Percentiles rank a stretch among this genome's conserved stretches.
Evolutionary conservation across 192 early-diverging fungal genomes (phyloP).

Genomic region (Coemansia aciculifera): DNA sequence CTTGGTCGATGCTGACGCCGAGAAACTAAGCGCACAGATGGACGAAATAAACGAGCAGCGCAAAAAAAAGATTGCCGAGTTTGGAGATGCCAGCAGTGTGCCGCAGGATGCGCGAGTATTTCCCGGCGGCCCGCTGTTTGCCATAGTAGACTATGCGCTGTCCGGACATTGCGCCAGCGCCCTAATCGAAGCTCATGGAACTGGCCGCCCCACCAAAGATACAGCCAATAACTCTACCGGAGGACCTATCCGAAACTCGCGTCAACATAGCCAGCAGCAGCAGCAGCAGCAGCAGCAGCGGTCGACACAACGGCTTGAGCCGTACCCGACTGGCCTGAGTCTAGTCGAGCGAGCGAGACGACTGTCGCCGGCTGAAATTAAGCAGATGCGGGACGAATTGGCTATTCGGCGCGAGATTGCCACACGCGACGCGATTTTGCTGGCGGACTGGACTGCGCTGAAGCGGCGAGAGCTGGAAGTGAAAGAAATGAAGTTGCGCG

Average conservation of each 20-base stretch:
- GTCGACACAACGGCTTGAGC: neutral
- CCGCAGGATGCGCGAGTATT: conserved; percentile 28
- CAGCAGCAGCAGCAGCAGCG: neutral
- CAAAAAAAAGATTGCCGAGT: conserved; percentile 13
- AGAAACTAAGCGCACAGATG: conserved; percentile 8
- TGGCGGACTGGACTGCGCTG: conserved; percentile 45
- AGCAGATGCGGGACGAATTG: conserved; percentile 38
- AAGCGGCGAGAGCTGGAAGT: conserved; percentile 35
- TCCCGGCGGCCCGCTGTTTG: conserved; percentile 35
- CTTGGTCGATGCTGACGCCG: conserved; percentile 14
- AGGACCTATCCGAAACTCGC: neutral
- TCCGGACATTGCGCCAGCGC: conserved; percentile 1
- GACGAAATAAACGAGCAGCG: neutral
- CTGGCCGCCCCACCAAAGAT: neutral
- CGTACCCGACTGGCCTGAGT: neutral
- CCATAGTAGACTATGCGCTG: conserved; percentile 27
- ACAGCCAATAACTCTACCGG: neutral
- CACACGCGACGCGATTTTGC: conserved; percentile 27
- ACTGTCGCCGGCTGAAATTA: conserved; percentile 20
- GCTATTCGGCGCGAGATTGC: conserved; percentile 31
- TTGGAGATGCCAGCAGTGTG: conserved; percentile 13
- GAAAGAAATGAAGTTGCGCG: conserved; percentile 21
- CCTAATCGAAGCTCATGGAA: neutral
- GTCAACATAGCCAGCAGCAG: neutral
- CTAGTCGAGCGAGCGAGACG: conserved; percentile 17